These are phyloP conservation scores for Medicago truncatula DNA, from an alignment of 306 rosid genomes.

Conservation along the genomic window DNA sequence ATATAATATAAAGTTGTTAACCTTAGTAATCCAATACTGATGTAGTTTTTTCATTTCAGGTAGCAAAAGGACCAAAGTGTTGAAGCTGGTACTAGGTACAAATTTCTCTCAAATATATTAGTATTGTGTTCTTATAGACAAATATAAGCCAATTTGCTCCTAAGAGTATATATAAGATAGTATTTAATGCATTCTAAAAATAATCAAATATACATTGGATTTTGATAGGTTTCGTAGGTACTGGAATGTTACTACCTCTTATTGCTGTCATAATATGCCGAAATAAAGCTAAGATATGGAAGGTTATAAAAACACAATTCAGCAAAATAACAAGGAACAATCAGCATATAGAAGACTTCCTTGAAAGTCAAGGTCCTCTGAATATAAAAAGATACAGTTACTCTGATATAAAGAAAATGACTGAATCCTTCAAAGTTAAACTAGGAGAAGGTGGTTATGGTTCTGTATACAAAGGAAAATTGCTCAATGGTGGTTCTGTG, in stretches of 20 bases:
- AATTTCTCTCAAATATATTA: not conserved
- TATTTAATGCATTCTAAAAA: not conserved
- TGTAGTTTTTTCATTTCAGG: slow-evolving; percentile 35
- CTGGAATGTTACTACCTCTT: slow-evolving; percentile 52
- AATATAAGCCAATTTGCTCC: too few relatives aligned
- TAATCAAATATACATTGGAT: too few relatives aligned
- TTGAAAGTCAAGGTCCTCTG: slow-evolving; percentile 46
- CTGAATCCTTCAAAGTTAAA: slow-evolving; percentile 50
- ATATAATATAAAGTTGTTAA: slow-evolving; percentile 1
- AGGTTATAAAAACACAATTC: slow-evolving; percentile 27
- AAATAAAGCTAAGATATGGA: slow-evolving; percentile 44
- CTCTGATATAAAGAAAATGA: slow-evolving; percentile 53
- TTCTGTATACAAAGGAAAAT: slow-evolving; percentile 54
- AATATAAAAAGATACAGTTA: slow-evolving; percentile 44
- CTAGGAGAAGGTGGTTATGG: slow-evolving; percentile 66
- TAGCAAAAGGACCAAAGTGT: slow-evolving; percentile 32
- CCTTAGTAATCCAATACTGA: not conserved
- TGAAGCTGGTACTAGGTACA: slow-evolving; percentile 50
- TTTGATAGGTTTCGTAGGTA: slow-evolving; percentile 46
- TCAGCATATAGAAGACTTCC: slow-evolving; percentile 45
- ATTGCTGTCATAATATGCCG: slow-evolving; percentile 51
- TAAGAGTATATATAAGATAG: not conserved
- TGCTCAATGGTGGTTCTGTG: slow-evolving; percentile 32
- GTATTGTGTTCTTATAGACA: not conserved
- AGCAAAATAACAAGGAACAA: slow-evolving; percentile 33